Base-by-base conservation (phyloP, 306 rosid species). In the Lablab purpureus region DNA sequence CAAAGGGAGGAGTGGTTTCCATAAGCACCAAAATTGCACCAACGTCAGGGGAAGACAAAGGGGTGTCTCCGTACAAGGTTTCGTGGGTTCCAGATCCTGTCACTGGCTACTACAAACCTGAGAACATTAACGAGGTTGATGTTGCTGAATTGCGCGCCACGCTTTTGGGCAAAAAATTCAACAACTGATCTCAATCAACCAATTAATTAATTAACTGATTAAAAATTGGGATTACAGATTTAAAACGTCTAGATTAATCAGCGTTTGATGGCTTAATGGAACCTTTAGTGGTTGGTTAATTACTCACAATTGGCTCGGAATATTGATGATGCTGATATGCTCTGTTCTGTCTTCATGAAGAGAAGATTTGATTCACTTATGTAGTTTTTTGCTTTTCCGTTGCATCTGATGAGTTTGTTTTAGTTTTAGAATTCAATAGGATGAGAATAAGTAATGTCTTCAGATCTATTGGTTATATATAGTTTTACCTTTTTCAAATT, bases 51-150 rank as follows among this genome's bases (percentile, higher is more conserved):
- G 97, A 90, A 32, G 87, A 85, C 28, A 69, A 45, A 7, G 82
- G 15, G 0, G 75, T 32, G 8, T 37, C 80, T 5, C 0, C 81
- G 32, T 83, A 80, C 75, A 95, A 91, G 82, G 97, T 86, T 8
- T 77, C 94, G 34, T 94, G 99, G 99, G 89, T 92, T 9, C 99
- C 99, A 2, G 93, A 92, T 50, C 99, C 99, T 3, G 89, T 86
- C 9, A 92, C 99, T 22, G 99, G 99, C 4, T 85, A 86, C 79
- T 94, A 94, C 79, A 84, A 81, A 5, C 99, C 97, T 0, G 99
- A 89, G 79, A 94, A 89, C 25, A 50, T 22, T 21, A 75, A 82
- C 21, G 95, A 94, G 73, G 82, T 87, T 46, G 99, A 94, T 69
- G 93, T 76, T 5, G 97, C 95, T 2, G 95, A 94, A 74, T 87